Percentiles rank a stretch among this genome's conserved stretches.
Conservation (phyloP, 2,329 filamentous ascomycete species). For the Xylaria sp. region DNA sequence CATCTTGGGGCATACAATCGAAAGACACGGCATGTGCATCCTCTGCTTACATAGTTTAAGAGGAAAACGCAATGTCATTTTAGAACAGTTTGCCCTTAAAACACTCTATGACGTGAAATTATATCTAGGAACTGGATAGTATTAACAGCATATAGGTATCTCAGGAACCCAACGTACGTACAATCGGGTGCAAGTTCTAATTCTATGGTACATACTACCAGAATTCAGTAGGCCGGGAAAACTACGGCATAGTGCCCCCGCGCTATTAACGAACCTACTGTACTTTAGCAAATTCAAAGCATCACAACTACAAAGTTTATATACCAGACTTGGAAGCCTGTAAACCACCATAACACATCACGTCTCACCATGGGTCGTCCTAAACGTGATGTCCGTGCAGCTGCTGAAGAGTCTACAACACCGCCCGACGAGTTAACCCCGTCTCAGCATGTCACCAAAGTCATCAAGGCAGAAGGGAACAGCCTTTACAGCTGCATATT, state of each 20-base stretch:
- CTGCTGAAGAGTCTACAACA: conserved; percentile 74
- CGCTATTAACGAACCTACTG: background rate
- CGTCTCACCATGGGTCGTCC: conserved; percentile 70
- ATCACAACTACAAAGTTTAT: conserved; percentile 3
- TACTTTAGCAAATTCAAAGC: conserved; percentile 12
- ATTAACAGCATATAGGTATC: background rate
- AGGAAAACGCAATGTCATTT: too few relatives aligned
- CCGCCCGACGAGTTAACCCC: conserved; percentile 67
- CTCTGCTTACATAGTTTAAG: too few relatives aligned
- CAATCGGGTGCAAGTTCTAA: background rate
- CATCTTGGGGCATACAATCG: too few relatives aligned
- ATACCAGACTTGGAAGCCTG: background rate
- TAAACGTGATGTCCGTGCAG: conserved; percentile 80
- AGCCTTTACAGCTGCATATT: conserved; percentile 85
- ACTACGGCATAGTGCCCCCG: conserved; percentile 24
- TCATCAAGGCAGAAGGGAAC: conserved; percentile 86
- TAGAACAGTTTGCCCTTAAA: background rate
- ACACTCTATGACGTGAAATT: background rate
- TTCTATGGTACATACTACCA: background rate
- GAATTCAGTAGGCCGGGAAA: conserved; percentile 16
- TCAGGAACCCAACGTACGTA: background rate
- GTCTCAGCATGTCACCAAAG: conserved; percentile 77
- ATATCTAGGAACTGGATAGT: background rate
- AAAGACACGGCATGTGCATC: too few relatives aligned
- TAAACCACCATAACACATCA: conserved; percentile 4